These are phyloP conservation scores for Moesziomyces sp. DNA, from an alignment of 1,284 basidiomycete species.

Conservation along the genomic window DNA sequence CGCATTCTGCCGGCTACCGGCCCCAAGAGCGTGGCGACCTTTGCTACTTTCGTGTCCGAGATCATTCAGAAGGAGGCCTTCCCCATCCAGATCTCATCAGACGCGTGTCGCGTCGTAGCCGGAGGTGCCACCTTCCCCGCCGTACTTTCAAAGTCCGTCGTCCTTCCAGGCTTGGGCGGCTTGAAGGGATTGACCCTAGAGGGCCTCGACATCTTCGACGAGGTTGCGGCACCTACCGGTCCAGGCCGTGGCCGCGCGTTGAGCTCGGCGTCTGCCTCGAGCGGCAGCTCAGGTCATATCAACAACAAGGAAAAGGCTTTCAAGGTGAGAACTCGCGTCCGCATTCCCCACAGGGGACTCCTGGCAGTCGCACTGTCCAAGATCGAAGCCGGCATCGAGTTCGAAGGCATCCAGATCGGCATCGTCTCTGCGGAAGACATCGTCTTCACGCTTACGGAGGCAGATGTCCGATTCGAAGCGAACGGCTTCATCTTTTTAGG, in stretches of 20 bases:
- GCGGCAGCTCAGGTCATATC: slow-evolving; percentile 20
- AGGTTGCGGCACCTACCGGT: slow-evolving; percentile 43
- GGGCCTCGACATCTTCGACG: slow-evolving; percentile 51
- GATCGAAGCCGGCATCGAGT: slow-evolving; percentile 47
- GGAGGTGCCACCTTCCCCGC: slow-evolving; percentile 54
- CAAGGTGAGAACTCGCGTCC: slow-evolving; percentile 32
- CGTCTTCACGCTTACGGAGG: slow-evolving; percentile 29
- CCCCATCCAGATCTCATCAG: slow-evolving; percentile 26
- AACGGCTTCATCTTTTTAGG: slow-evolving; percentile 40
- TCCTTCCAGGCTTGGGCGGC: slow-evolving; percentile 50
- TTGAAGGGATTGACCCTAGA: slow-evolving; percentile 40
- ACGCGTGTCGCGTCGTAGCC: slow-evolving; percentile 36
- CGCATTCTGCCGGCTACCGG: slow-evolving; percentile 33
- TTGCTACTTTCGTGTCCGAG: slow-evolving; percentile 47
- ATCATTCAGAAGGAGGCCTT: slow-evolving; percentile 37
- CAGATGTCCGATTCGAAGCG: slow-evolving; percentile 37
- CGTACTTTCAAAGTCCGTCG: slow-evolving; percentile 45
- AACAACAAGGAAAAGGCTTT: slow-evolving; percentile 31
- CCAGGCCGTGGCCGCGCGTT: slow-evolving; percentile 36
- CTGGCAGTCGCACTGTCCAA: slow-evolving; percentile 37
- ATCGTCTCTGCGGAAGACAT: slow-evolving; percentile 44
- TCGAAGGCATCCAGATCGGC: slow-evolving; percentile 40
- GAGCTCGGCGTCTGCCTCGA: slow-evolving; percentile 35
- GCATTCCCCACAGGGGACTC: slow-evolving; percentile 28
- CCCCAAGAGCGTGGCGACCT: slow-evolving; percentile 31